phyloP scores from a whole-genome alignment of 1,284 basidiomycete genomes.

The Pseudozyma tsukubaensis region DNA sequence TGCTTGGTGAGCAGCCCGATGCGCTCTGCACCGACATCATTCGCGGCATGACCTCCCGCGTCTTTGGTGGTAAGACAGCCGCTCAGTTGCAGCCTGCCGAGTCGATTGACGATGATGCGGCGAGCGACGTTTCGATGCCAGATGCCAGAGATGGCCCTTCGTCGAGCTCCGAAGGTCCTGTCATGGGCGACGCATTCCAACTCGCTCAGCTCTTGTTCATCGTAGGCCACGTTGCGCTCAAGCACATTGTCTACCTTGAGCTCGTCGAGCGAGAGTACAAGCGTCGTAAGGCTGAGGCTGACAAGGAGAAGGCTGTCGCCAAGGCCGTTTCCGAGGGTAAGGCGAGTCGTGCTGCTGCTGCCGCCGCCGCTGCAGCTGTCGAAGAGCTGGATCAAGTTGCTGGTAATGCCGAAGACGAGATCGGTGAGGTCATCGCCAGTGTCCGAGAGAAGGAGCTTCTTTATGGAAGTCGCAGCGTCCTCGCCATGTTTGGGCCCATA shows the following conservation, averaged over 20 bases:
- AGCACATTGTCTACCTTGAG: slow-evolving; percentile 96
- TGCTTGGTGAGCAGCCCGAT: slow-evolving; percentile 93
- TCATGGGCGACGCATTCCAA: slow-evolving; percentile 75
- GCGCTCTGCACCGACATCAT: slow-evolving; percentile 83
- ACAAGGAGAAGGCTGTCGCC: slow-evolving; percentile 69
- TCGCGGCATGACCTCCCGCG: slow-evolving; percentile 80
- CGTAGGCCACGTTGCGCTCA: slow-evolving; percentile 95
- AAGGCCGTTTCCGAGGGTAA: slow-evolving; percentile 57
- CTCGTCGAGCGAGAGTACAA: slow-evolving; percentile 98
- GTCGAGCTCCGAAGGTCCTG: slow-evolving; percentile 15
- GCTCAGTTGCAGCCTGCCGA: slow-evolving; percentile 2
- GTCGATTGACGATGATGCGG: slow-evolving; percentile 28
- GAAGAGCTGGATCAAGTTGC: slow-evolving; percentile 90
- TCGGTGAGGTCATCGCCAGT: slow-evolving; percentile 86
- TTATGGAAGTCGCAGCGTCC: slow-evolving; percentile 83
- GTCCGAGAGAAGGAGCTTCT: slow-evolving; percentile 89
- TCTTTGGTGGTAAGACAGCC: slow-evolving; percentile 73
- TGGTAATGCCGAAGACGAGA: slow-evolving; percentile 97
- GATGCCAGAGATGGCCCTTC: slow-evolving; percentile 27
- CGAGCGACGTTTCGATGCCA: slow-evolving; percentile 41
- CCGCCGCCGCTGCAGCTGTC: slow-evolving; percentile 71
- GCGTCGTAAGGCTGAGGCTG: slow-evolving; percentile 89
- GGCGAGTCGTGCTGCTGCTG: slow-evolving; percentile 55
- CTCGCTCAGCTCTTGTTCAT: slow-evolving; percentile 91
- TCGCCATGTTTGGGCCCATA: slow-evolving; percentile 88